A percentile compares a stretch with the other conserved stretches of the same genome.
phyloP scores from a whole-genome alignment of 2,329 filamentous ascomycete species.

The Talaromyces sp. region DNA sequence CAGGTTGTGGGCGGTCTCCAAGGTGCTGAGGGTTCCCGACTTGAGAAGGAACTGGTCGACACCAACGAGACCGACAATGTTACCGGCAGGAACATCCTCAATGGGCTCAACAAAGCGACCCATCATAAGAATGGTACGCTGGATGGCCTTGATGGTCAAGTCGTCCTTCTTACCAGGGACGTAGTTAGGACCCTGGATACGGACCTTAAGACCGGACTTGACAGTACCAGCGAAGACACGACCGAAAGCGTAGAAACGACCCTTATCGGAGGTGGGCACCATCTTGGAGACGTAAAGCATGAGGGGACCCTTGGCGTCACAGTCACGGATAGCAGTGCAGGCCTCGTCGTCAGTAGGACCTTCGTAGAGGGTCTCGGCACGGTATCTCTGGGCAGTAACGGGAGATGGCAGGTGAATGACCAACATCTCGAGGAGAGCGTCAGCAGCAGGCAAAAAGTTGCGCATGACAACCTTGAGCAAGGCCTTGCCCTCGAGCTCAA shows the following conservation, averaged over 20 bases:
- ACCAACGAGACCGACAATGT: conserved; percentile 99
- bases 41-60: conserved; percentile 99
- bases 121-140: conserved; percentile 99
- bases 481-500: conserved; percentile 92
- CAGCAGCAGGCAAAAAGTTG: conserved; percentile 96
- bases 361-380: conserved; percentile 98
- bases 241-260: conserved; percentile 99
- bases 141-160: conserved; percentile 97
- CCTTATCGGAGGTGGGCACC: conserved; percentile 99
- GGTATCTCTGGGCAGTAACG: conserved; percentile 93
- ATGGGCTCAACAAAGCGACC: conserved; percentile 98
- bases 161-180: conserved; percentile 97
- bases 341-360: conserved; percentile 88
- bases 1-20: conserved; percentile 97
- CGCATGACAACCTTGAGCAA: conserved; percentile 98
- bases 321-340: conserved; percentile 96
- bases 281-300: conserved; percentile 99
- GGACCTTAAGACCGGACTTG: conserved; percentile 96
- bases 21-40: conserved; percentile 98
- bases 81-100: conserved; percentile 97
- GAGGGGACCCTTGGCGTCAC: conserved; percentile 94
- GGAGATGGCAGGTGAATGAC: conserved; percentile 98
- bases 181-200: conserved; percentile 99
- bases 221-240: conserved; percentile 99
- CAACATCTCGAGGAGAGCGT: conserved; percentile 99